Evolutionary conservation across 1,284 basidiomycete genomes (phyloP), one percentile per base, ranked within the genome.

Genomic region (Ustilago bromivora): DNA sequence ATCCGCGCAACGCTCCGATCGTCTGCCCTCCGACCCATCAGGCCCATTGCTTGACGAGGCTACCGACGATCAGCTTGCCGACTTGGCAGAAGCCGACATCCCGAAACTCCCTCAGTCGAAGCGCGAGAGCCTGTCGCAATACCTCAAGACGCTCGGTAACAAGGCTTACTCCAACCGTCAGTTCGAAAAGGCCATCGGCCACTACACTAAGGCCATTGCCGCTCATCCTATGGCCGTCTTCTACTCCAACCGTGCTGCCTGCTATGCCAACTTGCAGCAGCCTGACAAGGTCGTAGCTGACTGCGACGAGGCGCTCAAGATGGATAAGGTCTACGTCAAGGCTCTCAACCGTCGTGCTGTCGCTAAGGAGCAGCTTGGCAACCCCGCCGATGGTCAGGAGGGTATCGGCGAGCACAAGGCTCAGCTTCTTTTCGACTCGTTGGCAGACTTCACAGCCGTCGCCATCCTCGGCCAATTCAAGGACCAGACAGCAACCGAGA

Each of bases 171-270:
- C 92, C 78, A 89, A 89, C 68, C 92, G 92, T 82, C 90, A 92
- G 78, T 98, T 92, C 84, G 87, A 89, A 34, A 89, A 89, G 57
- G 97, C 97, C 10, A 92, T 92, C 57, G 90, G 91, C 49, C 90
- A 92, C 82, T 99, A 99, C 89, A 93, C 94, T 34, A 92, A 93
- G 85, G 84, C 84, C 19, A 83, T 86, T 59, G 96, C 97, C 32
- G 97, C 98, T 78, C 90, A 92, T 66, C 91, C 93, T 34, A 94
- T 97, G 85, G 92, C 96, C 36, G 95, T 98, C 57, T 99, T 94
- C 88, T 98, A 92, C 90, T 94, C 93, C 86, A 99, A 99, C 88
- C 92, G 97, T 67, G 96, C 96, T 52, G 97, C 97, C 70, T 98
- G 96, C 87, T 98, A 96, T 88, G 91, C 96, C 87, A 96, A 98